Evolutionary conservation across 345 rosid genomes (phyloP).

Genomic region (Clausena lansium): DNA sequence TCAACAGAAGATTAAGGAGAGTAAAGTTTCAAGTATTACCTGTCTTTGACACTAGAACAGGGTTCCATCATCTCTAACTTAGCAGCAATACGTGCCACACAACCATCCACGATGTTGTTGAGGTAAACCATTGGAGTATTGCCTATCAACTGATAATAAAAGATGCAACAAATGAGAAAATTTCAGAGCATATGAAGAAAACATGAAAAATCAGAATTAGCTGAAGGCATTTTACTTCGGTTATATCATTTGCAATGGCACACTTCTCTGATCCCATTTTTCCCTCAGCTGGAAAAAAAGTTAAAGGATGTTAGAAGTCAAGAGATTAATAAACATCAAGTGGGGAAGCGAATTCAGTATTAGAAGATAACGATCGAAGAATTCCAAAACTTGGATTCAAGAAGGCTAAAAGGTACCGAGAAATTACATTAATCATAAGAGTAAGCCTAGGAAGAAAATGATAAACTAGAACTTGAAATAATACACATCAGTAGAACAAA

Average conservation of each 20-base stretch:
- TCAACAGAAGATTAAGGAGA: too few relatives aligned
- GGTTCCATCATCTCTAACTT: slow-evolving; percentile 68
- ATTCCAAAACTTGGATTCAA: neutral
- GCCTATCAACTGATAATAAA: slow-evolving; percentile 42
- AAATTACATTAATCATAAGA: too few relatives aligned
- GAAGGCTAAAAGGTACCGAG: neutral
- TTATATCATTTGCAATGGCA: neutral
- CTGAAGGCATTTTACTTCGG: neutral
- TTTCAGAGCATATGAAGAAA: neutral
- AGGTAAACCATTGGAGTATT: slow-evolving; percentile 64
- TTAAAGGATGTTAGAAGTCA: neutral
- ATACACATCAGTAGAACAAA: neutral
- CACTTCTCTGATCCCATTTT: neutral
- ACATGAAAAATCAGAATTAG: neutral
- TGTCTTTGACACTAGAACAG: slow-evolving; percentile 50
- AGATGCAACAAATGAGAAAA: neutral
- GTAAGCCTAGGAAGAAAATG: neutral
- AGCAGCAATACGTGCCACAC: slow-evolving; percentile 59
- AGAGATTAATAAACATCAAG: neutral
- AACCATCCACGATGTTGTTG: slow-evolving; percentile 51
- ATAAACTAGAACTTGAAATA: neutral
- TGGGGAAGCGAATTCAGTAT: neutral
- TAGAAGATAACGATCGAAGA: neutral
- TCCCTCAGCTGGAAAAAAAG: neutral
- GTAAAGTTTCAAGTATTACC: slow-evolving; percentile 16